phyloP scores from a whole-genome alignment of 805 yeast genomes.

The Clavispora fructus region DNA sequence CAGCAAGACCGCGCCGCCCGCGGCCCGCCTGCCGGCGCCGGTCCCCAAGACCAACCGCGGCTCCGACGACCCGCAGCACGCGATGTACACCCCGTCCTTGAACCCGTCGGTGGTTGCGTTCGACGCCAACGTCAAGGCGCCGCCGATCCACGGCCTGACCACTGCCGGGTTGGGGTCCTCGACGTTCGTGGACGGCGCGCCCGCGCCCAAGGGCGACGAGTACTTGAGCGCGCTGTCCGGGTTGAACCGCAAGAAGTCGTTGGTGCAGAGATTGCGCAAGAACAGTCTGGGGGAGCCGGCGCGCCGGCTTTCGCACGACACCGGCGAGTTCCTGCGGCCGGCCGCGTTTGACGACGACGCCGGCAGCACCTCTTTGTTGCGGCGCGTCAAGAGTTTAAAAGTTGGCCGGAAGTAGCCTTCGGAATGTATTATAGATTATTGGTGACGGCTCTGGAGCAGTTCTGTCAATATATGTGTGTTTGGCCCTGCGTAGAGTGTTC shows the following conservation, averaged over 20 bases:
- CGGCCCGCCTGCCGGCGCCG: not conserved
- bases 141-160: slow-evolving; percentile 77
- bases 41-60: slow-evolving; percentile 15
- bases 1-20: slow-evolving; percentile 3
- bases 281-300: slow-evolving; percentile 30
- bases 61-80: slow-evolving; percentile 16
- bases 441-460: slow-evolving; percentile 1
- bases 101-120: slow-evolving; percentile 56
- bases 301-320: slow-evolving; percentile 29
- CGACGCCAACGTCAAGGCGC: slow-evolving; percentile 64
- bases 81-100: slow-evolving; percentile 39
- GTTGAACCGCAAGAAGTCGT: slow-evolving; percentile 77
- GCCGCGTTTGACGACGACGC: slow-evolving; percentile 12
- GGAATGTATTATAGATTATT: slow-evolving; percentile 1
- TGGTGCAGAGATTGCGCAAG: slow-evolving; percentile 59
- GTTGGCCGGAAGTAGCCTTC: slow-evolving; percentile 48
- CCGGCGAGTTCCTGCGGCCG: slow-evolving; percentile 11
- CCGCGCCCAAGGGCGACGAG: slow-evolving; percentile 57
- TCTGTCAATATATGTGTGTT: not conserved
- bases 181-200: slow-evolving; percentile 94
- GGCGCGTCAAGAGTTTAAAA: slow-evolving; percentile 85
- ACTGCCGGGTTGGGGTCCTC: slow-evolving; percentile 89
- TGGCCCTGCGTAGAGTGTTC: not conserved
- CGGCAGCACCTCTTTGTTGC: slow-evolving; percentile 47
- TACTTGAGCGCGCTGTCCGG: slow-evolving; percentile 26